Evolutionary conservation across 768 basidiomycete species (phyloP).

Genomic region (Lactarius hengduanensis): DNA sequence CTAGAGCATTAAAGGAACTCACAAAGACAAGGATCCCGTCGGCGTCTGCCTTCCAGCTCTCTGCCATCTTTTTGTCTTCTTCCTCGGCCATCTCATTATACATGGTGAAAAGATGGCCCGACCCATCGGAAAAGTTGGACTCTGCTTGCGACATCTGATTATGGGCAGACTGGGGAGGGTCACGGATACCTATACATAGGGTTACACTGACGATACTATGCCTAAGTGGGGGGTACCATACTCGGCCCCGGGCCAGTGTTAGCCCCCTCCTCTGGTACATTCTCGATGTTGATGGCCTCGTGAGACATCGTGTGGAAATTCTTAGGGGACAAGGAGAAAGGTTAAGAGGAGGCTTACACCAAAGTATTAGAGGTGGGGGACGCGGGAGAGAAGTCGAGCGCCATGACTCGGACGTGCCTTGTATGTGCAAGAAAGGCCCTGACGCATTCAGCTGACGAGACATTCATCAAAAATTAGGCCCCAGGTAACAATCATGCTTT

Average conservation of each 20-base stretch:
- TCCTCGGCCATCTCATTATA: conserved; percentile 1
- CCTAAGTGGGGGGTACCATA: not conserved
- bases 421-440: too few relatives aligned
- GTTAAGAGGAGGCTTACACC: too few relatives aligned
- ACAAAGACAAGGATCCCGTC: not conserved
- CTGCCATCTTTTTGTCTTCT: not conserved
- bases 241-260: not conserved
- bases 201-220: not conserved
- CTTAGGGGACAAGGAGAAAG: too few relatives aligned
- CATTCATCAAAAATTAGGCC: too few relatives aligned
- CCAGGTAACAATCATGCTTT: too few relatives aligned
- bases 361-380: too few relatives aligned
- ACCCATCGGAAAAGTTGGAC: not conserved
- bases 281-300: not conserved
- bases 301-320: not conserved
- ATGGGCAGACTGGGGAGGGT: not conserved
- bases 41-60: not conserved
- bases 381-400: too few relatives aligned
- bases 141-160: not conserved
- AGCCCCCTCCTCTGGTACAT: not conserved
- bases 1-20: not conserved
- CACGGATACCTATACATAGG: not conserved
- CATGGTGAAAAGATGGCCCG: not conserved
- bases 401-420: too few relatives aligned
- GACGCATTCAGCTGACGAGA: too few relatives aligned